These are phyloP conservation scores for Talaromyces nanjingensis DNA, from an alignment of 495 filamentous ascomycete species.

Conservation along the genomic window DNA sequence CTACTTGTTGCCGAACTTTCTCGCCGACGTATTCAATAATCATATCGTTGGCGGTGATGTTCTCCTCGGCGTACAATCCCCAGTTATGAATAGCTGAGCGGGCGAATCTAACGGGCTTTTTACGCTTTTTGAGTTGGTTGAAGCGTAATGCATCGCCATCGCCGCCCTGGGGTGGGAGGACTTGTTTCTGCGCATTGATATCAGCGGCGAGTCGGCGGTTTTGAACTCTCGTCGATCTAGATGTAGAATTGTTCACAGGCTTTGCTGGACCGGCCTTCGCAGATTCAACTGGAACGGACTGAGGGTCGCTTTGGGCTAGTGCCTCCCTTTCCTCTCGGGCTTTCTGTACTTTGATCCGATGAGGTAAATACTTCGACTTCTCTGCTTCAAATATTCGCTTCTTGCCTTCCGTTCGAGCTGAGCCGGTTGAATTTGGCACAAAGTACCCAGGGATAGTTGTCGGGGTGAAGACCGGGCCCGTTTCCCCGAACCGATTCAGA, in stretches of 20 bases:
- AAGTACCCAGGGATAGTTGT: conserved; percentile 82
- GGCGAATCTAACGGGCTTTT: conserved; percentile 98
- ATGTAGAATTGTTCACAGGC: conserved; percentile 66
- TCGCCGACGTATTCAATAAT: conserved; percentile 99
- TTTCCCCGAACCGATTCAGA: conserved; percentile 55
- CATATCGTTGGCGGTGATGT: conserved; percentile 96
- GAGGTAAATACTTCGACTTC: conserved; percentile 96
- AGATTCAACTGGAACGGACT: conserved; percentile 56
- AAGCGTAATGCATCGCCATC: conserved; percentile 89
- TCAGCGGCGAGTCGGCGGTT: conserved; percentile 91
- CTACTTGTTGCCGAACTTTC: conserved; percentile 91
- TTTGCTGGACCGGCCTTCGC: conserved; percentile 65
- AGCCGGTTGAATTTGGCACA: conserved; percentile 74
- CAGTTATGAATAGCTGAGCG: conserved; percentile 98
- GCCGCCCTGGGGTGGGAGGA: conserved; percentile 57
- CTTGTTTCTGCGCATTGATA: conserved; percentile 88
- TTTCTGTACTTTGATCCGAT: conserved; percentile 90
- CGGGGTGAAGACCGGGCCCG: conserved; percentile 41
- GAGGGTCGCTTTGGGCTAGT: conserved; percentile 62
- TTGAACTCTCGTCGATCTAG: conserved; percentile 86
- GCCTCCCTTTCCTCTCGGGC: conserved; percentile 83
- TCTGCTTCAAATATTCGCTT: conserved; percentile 93
- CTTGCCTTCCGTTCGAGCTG: conserved; percentile 83
- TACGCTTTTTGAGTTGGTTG: conserved; percentile 98
- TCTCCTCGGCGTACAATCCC: conserved; percentile 96